Conservation (phyloP, 495 filamentous ascomycete genomes). For the Penicillium waksmanii region DNA sequence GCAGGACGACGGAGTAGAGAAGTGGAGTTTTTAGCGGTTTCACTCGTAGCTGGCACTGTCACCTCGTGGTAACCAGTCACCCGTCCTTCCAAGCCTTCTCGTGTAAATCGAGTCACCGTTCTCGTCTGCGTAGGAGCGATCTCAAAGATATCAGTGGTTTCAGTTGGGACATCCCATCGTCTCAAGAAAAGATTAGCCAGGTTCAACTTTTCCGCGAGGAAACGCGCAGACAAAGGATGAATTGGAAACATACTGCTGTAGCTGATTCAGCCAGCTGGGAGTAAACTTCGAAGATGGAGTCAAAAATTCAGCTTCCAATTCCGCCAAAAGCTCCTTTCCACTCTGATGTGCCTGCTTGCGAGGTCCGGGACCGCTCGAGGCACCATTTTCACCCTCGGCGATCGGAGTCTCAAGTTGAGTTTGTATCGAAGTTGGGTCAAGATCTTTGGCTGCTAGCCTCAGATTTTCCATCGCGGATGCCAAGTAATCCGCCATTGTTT, state of each 20-base stretch:
- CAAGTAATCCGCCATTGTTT: slow-evolving; percentile 31
- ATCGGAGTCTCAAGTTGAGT: slow-evolving; percentile 25
- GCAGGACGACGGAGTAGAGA: slow-evolving; percentile 88
- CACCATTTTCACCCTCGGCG: slow-evolving; percentile 39
- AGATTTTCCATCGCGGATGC: slow-evolving; percentile 36
- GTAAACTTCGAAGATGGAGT: slow-evolving; percentile 78
- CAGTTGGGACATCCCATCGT: slow-evolving; percentile 79
- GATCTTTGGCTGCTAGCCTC: slow-evolving; percentile 27
- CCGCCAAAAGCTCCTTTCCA: slow-evolving; percentile 60
- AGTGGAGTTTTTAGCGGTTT: slow-evolving; percentile 95
- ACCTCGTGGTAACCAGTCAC: slow-evolving; percentile 96
- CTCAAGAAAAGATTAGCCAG: slow-evolving; percentile 39
- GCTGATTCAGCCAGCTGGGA: slow-evolving; percentile 77
- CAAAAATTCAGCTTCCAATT: slow-evolving; percentile 78
- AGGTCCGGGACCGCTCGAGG: slow-evolving; percentile 41
- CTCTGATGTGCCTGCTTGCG: slow-evolving; percentile 57
- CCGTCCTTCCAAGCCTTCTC: slow-evolving; percentile 89
- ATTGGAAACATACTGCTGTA: slow-evolving; percentile 67
- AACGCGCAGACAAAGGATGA: not conserved
- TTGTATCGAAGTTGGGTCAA: slow-evolving; percentile 25
- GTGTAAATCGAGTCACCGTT: slow-evolving; percentile 86
- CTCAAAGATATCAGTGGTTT: slow-evolving; percentile 79
- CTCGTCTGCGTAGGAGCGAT: slow-evolving; percentile 90
- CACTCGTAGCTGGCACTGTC: slow-evolving; percentile 85
- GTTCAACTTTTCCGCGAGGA: slow-evolving; percentile 2